A percentile compares a stretch with the other conserved stretches of the same genome.
Conservation (phyloP, 768 basidiomycete species). For the Rhodocollybia butyracea region DNA sequence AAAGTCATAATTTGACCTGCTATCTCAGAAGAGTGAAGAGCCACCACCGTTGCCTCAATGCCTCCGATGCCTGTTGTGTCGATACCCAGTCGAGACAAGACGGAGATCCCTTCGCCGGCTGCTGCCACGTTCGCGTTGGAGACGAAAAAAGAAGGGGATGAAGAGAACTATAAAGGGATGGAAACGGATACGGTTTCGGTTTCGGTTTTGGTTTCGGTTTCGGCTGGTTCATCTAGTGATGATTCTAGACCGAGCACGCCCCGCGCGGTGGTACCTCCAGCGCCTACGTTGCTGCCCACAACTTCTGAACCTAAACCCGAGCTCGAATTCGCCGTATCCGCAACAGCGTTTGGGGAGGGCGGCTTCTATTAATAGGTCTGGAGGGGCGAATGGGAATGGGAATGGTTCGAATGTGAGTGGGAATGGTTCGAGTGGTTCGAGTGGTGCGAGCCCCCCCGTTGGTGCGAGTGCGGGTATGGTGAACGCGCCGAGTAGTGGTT, state of each 20-base stretch:
- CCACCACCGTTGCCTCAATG: background rate
- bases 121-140: background rate
- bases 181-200: background rate
- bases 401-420: too few relatives aligned
- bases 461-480: too few relatives aligned
- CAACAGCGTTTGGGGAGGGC: background rate
- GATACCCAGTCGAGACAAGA: background rate
- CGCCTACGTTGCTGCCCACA: too few relatives aligned
- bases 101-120: too few relatives aligned
- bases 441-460: too few relatives aligned
- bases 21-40: background rate
- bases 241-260: background rate
- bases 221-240: background rate
- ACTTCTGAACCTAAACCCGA: too few relatives aligned
- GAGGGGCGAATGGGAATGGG: background rate
- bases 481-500: too few relatives aligned
- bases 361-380: background rate
- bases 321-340: constrained; percentile 2
- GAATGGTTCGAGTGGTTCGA: too few relatives aligned
- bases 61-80: background rate
- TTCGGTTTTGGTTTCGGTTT: too few relatives aligned
- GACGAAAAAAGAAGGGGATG: background rate
- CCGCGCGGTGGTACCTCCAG: background rate
- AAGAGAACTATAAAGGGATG: background rate
- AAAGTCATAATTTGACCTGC: background rate